These are phyloP conservation scores for Geotrichum klebahnii DNA, from an alignment of 1,139 yeast genomes.

Conservation along the genomic window DNA sequence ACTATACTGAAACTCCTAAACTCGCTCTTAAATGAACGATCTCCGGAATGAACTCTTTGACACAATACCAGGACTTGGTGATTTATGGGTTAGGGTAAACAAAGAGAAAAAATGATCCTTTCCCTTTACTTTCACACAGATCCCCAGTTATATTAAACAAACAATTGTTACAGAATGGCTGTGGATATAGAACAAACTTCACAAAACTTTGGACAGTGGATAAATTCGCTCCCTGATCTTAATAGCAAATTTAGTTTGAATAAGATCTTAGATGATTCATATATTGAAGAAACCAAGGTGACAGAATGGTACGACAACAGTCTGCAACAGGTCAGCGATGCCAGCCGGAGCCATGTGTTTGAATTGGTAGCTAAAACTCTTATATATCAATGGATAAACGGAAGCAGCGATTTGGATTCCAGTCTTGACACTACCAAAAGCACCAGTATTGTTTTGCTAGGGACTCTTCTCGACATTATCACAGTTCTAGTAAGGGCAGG, in stretches of 20 bases:
- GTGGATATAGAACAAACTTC: conserved; percentile 7
- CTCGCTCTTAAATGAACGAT: too few species aligned
- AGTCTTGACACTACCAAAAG: too few species aligned
- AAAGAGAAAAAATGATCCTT: too few species aligned
- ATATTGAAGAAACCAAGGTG: conserved; percentile 1
- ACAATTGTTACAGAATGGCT: conserved; percentile 2
- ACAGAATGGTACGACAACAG: conserved; percentile 3
- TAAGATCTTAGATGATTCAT: neutral
- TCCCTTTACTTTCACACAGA: too few species aligned
- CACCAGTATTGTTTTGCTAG: conserved; percentile 7
- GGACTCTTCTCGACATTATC: conserved; percentile 12
- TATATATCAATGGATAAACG: conserved; percentile 9
- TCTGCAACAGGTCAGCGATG: neutral
- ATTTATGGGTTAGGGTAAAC: too few species aligned
- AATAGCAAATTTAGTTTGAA: neutral
- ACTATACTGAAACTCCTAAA: too few species aligned
- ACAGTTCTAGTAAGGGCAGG: neutral
- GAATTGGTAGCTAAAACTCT: conserved; percentile 16
- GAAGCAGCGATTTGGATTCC: neutral
- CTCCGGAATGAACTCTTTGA: too few species aligned
- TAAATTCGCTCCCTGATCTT: neutral
- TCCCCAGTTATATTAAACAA: too few species aligned
- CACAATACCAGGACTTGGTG: too few species aligned
- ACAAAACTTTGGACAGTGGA: conserved; percentile 2
- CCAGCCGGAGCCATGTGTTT: conserved; percentile 7